phyloP scores from a whole-genome alignment of 2,329 filamentous ascomycete species.

The Colletotrichum tropicicola region DNA sequence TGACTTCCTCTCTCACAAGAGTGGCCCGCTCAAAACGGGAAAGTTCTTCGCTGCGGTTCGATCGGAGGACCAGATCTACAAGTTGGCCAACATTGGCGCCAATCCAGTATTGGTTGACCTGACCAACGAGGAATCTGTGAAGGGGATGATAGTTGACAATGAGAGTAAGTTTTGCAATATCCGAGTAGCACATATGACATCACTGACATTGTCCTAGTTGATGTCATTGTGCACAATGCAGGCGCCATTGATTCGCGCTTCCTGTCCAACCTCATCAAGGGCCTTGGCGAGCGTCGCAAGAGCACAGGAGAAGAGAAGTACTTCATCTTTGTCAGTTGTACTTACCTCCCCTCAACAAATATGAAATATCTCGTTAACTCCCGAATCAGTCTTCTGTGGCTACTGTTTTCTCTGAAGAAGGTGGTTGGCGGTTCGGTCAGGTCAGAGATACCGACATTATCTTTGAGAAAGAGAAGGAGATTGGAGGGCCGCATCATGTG shows the following conservation, averaged over 20 bases:
- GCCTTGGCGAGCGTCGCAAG: conserved; percentile 40
- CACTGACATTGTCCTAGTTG: conserved; percentile 36
- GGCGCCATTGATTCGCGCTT: conserved; percentile 39
- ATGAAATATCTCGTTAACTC: background rate
- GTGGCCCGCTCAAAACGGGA: conserved; percentile 32
- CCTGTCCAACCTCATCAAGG: conserved; percentile 40
- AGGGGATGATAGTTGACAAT: conserved; percentile 33
- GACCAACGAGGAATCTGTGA: conserved; percentile 36
- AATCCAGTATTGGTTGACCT: conserved; percentile 43
- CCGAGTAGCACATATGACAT: background rate
- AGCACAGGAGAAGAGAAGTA: conserved; percentile 37
- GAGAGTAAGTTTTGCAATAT: conserved; percentile 34
- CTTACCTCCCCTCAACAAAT: background rate
- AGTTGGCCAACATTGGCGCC: conserved; percentile 40
- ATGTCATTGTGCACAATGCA: conserved; percentile 46
- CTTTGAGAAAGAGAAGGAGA: conserved; percentile 39
- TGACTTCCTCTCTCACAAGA: conserved; percentile 37
- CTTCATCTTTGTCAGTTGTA: conserved; percentile 36
- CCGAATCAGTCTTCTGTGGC: conserved; percentile 37
- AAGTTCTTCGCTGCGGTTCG: conserved; percentile 43
- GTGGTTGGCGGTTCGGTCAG: conserved; percentile 41
- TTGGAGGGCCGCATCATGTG: conserved; percentile 37
- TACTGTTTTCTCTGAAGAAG: conserved; percentile 36
- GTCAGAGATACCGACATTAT: conserved; percentile 42
- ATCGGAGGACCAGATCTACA: conserved; percentile 41